Percentiles rank a stretch among this genome's conserved stretches.
phyloP scores from a whole-genome alignment of 371 early-diverging fungal genomes.

The Mortierella sp. region DNA sequence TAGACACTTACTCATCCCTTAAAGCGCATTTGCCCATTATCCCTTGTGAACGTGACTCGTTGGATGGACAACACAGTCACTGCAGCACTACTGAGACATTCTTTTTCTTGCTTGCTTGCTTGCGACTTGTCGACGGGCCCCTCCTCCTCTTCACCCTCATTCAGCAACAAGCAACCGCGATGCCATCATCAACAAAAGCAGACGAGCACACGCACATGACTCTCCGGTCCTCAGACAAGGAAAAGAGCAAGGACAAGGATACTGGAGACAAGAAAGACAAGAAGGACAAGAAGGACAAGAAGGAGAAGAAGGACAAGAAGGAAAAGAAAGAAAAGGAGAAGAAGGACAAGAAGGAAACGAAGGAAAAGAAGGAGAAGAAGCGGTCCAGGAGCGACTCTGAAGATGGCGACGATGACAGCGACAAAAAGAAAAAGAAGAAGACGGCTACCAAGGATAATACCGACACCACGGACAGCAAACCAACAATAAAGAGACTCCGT shows the following conservation, averaged over 20 bases:
- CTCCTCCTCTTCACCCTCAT: background rate
- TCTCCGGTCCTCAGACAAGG: slow-evolving; percentile 33
- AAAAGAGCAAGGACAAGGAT: slow-evolving; percentile 41
- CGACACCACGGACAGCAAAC: slow-evolving; percentile 43
- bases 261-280: slow-evolving; percentile 60
- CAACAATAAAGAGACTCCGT: slow-evolving; percentile 45
- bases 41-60: no score
- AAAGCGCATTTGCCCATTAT: no score
- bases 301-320: slow-evolving; percentile 55
- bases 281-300: slow-evolving; percentile 60
- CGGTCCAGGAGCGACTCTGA: no score
- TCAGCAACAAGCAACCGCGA: background rate
- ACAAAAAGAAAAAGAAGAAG: slow-evolving; percentile 41
- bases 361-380: slow-evolving; percentile 43
- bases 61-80: no score
- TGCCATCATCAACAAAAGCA: slow-evolving; percentile 41
- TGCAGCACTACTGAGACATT: background rate
- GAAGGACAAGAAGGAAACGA: slow-evolving; percentile 59
- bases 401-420: no score
- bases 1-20: background rate
- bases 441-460: slow-evolving; percentile 10
- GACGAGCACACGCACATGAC: slow-evolving; percentile 37
- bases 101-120: background rate
- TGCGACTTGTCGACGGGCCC: background rate
- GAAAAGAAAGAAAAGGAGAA: slow-evolving; percentile 46